Evolutionary conservation across 129 eudicot species (phyloP).

Genomic region (Arctium lappa): DNA sequence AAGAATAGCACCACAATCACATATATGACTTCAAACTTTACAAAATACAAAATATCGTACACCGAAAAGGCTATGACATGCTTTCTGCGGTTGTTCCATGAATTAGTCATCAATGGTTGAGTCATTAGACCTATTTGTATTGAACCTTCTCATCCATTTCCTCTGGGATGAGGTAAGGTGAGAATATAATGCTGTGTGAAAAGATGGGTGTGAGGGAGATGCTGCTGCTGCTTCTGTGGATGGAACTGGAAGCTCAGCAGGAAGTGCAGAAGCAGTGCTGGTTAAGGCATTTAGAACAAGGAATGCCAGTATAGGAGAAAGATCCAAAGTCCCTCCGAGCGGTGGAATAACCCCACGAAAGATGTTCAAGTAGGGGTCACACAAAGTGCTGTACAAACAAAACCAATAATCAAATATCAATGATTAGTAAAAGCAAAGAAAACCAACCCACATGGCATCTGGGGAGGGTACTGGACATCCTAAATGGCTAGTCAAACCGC

Average conservation of each 20-base stretch:
- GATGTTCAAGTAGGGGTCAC: slow-evolving; percentile 93
- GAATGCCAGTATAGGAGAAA: slow-evolving; percentile 91
- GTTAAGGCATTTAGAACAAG: slow-evolving; percentile 82
- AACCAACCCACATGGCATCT: too few relatives aligned
- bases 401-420: background rate
- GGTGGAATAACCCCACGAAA: slow-evolving; percentile 95
- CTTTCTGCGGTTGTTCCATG: background rate
- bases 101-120: slow-evolving; percentile 16
- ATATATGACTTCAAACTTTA: slow-evolving; percentile 8
- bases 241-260: slow-evolving; percentile 92
- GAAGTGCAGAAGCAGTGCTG: slow-evolving; percentile 87
- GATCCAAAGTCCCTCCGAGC: slow-evolving; percentile 93
- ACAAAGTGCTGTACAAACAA: slow-evolving; percentile 65
- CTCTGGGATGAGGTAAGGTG: slow-evolving; percentile 50
- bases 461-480: too few relatives aligned
- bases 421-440: too few relatives aligned
- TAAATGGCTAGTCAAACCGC: too few relatives aligned
- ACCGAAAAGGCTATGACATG: slow-evolving; percentile 22
- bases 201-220: slow-evolving; percentile 18
- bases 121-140: slow-evolving; percentile 37
- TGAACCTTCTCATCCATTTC: slow-evolving; percentile 73
- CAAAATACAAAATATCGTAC: slow-evolving; percentile 6
- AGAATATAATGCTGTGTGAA: slow-evolving; percentile 19
- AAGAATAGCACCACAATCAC: background rate
- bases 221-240: slow-evolving; percentile 26